These are phyloP conservation scores for Brassica rapa DNA, from an alignment of 345 rosid species.

Conservation along the genomic window DNA sequence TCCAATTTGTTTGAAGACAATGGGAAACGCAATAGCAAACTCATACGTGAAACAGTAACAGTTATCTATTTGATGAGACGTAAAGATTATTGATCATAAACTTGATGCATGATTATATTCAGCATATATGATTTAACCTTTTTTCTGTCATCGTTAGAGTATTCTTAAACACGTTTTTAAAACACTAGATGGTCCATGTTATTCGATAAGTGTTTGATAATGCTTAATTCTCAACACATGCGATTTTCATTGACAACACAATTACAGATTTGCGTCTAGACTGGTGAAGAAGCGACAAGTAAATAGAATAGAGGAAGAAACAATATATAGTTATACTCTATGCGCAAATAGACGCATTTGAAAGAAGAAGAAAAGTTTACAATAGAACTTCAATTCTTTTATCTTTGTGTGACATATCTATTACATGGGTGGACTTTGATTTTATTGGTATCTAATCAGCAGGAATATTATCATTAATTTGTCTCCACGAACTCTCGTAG, in stretches of 20 bases:
- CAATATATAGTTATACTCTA: neutral
- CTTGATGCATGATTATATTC: slow-evolving; percentile 1
- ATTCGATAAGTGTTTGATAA: neutral
- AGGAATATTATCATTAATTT: slow-evolving; percentile 24
- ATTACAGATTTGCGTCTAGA: slow-evolving; percentile 20
- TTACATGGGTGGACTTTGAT: slow-evolving; percentile 30
- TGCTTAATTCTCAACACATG: slow-evolving; percentile 24
- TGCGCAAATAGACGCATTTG: neutral
- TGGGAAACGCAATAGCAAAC: slow-evolving; percentile 26
- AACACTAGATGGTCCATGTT: slow-evolving; percentile 19
- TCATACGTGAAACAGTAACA: neutral
- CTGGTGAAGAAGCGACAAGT: slow-evolving; percentile 20
- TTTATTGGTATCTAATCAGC: slow-evolving; percentile 43
- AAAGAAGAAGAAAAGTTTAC: neutral
- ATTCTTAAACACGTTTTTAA: slow-evolving; percentile 36
- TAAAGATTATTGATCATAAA: neutral
- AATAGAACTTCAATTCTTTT: neutral
- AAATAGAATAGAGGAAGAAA: slow-evolving; percentile 1
- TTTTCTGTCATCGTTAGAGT: slow-evolving; percentile 18
- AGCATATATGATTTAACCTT: neutral
- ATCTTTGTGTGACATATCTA: slow-evolving; percentile 3
- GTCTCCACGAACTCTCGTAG: slow-evolving; percentile 41
- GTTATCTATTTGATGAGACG: neutral
- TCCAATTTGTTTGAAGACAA: slow-evolving; percentile 33
- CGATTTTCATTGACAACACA: slow-evolving; percentile 27